Conservation (phyloP, 2,329 filamentous ascomycete genomes). For the Chalaropsis thielavioides region DNA sequence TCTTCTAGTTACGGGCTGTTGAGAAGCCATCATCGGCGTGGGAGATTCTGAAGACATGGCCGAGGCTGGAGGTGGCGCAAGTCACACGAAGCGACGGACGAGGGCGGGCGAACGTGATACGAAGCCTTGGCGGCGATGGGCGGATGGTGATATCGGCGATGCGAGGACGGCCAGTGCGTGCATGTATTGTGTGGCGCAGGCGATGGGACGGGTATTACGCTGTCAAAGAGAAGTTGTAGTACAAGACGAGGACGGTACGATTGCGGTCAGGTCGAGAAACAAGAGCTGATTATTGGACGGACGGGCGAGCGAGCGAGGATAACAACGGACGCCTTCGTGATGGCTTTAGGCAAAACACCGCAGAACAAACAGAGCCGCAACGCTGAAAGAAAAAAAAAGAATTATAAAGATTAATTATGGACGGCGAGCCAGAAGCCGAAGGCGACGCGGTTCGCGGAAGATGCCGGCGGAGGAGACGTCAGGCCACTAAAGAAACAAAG, state of each 20-base stretch:
- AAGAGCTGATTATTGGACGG: not conserved
- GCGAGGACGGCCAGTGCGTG: not conserved
- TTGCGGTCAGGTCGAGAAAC: not conserved
- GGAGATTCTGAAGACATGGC: constrained; percentile 20
- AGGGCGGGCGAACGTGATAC: no score
- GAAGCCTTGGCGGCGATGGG: not conserved
- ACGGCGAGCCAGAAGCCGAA: not conserved
- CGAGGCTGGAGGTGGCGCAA: not conserved
- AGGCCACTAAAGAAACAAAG: not conserved
- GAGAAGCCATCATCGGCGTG: constrained; percentile 36
- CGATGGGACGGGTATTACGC: not conserved
- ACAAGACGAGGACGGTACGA: not conserved
- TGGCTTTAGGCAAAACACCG: not conserved
- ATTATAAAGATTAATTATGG: not conserved
- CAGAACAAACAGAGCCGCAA: not conserved
- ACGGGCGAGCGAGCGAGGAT: no score
- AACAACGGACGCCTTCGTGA: not conserved
- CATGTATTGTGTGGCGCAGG: not conserved
- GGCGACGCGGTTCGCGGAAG: not conserved
- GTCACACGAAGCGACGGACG: not conserved
- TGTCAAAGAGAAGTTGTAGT: not conserved
- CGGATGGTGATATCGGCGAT: not conserved
- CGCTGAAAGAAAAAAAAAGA: not conserved
- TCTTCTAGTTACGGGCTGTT: constrained; percentile 29
- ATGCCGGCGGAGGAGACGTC: not conserved